phyloP scores from a whole-genome alignment of 306 rosid genomes.

The Begonia loranthoides region DNA sequence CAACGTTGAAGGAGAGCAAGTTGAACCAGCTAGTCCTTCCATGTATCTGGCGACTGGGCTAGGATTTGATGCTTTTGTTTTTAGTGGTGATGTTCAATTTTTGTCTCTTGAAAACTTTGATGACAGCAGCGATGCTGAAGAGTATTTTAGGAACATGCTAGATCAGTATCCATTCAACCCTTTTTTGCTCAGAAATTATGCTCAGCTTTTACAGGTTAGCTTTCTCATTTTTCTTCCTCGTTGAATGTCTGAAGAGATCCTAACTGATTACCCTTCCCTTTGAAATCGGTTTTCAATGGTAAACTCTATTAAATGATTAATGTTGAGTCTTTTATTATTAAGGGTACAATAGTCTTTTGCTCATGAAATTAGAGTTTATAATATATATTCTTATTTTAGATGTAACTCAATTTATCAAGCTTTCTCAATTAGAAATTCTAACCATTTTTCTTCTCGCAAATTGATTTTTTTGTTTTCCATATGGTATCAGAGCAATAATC shows the following conservation, averaged over 20 bases:
- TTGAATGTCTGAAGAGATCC: too few species aligned
- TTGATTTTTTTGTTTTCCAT: too few species aligned
- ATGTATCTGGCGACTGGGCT: constrained; percentile 61
- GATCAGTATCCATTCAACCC: constrained; percentile 42
- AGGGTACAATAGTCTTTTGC: too few species aligned
- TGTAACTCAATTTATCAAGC: too few species aligned
- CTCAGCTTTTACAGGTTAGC: constrained; percentile 52
- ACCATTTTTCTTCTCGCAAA: too few species aligned
- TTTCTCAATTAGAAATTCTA: too few species aligned
- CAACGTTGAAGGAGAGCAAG: constrained; percentile 21
- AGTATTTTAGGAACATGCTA: constrained; percentile 39
- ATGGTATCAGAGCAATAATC: too few species aligned
- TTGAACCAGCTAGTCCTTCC: constrained; percentile 40
- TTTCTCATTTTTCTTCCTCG: not conserved
- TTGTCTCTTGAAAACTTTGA: constrained; percentile 11
- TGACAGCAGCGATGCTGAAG: constrained; percentile 19
- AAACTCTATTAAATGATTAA: not conserved
- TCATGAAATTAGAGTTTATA: too few species aligned
- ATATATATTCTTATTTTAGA: too few species aligned
- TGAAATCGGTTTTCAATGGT: not conserved
- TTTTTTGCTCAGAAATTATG: constrained; percentile 55
- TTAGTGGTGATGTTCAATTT: constrained; percentile 14
- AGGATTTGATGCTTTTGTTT: constrained; percentile 33
- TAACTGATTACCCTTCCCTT: too few species aligned
- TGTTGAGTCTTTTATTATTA: too few species aligned